Percentiles rank a stretch among this genome's conserved stretches.
Evolutionary conservation across 345 rosid species (phyloP).

Genomic region (Populus ilicifolia): DNA sequence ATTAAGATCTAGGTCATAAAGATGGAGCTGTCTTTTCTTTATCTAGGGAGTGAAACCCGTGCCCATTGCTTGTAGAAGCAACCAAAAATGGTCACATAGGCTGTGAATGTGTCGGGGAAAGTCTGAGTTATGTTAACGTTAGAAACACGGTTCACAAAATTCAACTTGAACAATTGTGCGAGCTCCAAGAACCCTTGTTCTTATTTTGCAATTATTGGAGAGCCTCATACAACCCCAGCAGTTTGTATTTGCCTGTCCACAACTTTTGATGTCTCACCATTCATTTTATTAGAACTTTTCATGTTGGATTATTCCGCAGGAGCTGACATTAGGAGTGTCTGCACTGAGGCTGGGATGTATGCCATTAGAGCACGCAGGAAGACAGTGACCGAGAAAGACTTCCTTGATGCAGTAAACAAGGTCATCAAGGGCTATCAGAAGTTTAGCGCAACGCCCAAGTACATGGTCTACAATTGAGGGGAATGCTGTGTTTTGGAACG

Average conservation of each 20-base stretch:
- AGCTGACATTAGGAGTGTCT: conserved; percentile 91
- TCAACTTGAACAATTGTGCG: neutral
- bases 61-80: neutral
- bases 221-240: too few relatives aligned
- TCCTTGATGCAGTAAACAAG: conserved; percentile 94
- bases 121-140: too few relatives aligned
- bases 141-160: too few relatives aligned
- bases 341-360: conserved; percentile 96
- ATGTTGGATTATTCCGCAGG: conserved; percentile 39
- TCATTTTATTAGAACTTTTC: neutral
- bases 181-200: neutral
- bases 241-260: neutral
- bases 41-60: neutral
- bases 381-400: conserved; percentile 93
- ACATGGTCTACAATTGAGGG: conserved; percentile 80
- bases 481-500: neutral
- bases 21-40: neutral
- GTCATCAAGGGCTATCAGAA: conserved; percentile 95
- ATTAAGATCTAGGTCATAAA: neutral
- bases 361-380: conserved; percentile 89
- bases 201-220: neutral
- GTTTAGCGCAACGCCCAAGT: conserved; percentile 91
- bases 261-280: neutral
- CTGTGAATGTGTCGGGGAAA: neutral
- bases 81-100: neutral